Percentiles rank a stretch among this genome's conserved stretches.
phyloP scores from a whole-genome alignment of 2,329 filamentous ascomycete genomes.

The Penicillium sp. region DNA sequence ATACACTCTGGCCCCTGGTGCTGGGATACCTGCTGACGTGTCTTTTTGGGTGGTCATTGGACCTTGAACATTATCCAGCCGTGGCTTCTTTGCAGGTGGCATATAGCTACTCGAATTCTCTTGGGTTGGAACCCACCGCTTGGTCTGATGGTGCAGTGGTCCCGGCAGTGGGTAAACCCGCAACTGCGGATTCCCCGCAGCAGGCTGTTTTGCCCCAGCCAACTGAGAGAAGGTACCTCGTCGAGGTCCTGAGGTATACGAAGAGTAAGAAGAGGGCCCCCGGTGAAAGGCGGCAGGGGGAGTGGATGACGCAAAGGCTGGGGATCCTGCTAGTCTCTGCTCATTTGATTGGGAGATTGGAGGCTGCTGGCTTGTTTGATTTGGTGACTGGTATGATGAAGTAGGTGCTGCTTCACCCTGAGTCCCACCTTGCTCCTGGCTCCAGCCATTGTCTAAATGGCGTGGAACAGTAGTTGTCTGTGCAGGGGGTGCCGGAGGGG shows the following conservation, averaged over 20 bases:
- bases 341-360: background rate
- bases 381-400: background rate
- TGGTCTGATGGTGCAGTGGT: background rate
- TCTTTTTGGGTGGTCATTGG: background rate
- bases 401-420: background rate
- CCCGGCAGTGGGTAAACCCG: background rate
- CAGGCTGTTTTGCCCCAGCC: background rate
- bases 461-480: background rate
- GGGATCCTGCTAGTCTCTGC: background rate
- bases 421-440: background rate
- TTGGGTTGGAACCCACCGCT: background rate
- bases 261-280: background rate
- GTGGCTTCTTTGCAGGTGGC: background rate
- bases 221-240: background rate
- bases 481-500: background rate
- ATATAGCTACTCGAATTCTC: background rate
- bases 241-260: background rate
- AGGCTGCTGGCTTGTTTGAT: background rate
- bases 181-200: background rate
- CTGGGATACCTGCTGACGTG: background rate
- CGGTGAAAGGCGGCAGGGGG: background rate
- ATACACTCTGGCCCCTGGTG: constrained; percentile 9
- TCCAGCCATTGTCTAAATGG: background rate
- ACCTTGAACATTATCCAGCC: background rate
- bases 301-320: background rate